Base-by-base conservation (phyloP, 2,329 filamentous ascomycete genomes). In the Elsinoe australis region DNA sequence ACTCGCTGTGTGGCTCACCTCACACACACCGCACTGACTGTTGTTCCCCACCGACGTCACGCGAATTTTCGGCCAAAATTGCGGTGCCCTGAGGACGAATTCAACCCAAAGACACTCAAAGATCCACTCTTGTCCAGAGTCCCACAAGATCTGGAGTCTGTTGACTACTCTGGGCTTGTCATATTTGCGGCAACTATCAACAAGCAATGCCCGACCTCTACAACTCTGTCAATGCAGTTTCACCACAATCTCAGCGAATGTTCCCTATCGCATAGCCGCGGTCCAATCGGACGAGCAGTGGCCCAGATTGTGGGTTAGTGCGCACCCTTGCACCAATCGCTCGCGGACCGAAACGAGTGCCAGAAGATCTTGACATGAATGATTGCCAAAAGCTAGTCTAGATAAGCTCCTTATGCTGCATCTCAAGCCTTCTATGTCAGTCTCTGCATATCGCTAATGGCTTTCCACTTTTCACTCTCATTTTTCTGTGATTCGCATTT, bases 191-290 rank as follows among this genome's bases (percentile, higher is more conserved):
- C 26, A 21, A 15, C 7, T 44, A 31, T 32, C 39, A 21, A 15
- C 39, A 18, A 21, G 12, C 26, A 29, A 6, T 29, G 26, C 7
- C 26, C 12, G 26, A 7, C 26, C 26, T 29, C 26, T 29, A 29
- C 12, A 6, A 12, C 26, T 29, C 26, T 6, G 7, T 19, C 39
- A 9, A 9, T 15, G 8, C 14, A 7, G 18, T 19, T 29, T 4
- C 8, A 15, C 14, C 14, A 12, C 9, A 5, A 17, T 21, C 14
- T 26, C 24, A 17, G 26, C n/a, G n/a, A 31, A 4, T n/a, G 14
- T 44, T 19, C 39, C n/a, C 39, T 28, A 44, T 44, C 24, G 39
- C 39, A 32, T 44, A 44, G 26, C 39, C 39, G 39, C 14, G 39
- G 39, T 44, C 39, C 39, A 44, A 44, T 44, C 39, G 26, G 24